Base-by-base conservation (phyloP, 208 protist species). In the Crithidia expoeki region DNA sequence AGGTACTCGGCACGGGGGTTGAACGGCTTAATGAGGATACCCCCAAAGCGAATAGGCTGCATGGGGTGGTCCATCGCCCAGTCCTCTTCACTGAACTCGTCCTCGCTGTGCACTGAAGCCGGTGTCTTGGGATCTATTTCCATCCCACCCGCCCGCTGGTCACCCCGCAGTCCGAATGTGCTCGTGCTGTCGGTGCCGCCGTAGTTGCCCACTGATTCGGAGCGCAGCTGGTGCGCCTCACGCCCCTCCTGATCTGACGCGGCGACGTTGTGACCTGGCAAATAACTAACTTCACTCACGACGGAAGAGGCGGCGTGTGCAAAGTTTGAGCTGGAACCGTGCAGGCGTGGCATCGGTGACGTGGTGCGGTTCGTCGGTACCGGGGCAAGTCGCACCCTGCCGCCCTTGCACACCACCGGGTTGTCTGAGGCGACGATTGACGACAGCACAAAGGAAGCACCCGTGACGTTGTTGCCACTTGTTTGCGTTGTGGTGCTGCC, bases 1-100 rank as follows among this genome's bases (percentile, higher is more conserved):
- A 95, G 81, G 70, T 86, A 92, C 82, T 95, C 85, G 4, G 90
- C 86, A 25, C 84, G 86, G 10, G 90, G 90, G 74, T 93, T 95
- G 76, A 95, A 95, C 23, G 86, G 85, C 60, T 92, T 92, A 62
- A 95, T 85, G 34, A 86, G 74, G 25, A 89, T 55, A 38, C 82
- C 86, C 28, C 84, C 80, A 67, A 94, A 89, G 57, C 66, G 74
- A 40, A 91, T 94, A 12, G 84, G 84, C 71, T 89, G 64, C 84
- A 92, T 90, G 11, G 80, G 78, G 80, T 92, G 89, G 66, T 92
- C 84, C 72, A 94, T 81, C 14, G 11, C 63, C 86, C 86, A 94
- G 72, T 89, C 86, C 71, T 82, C 78, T 53, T 94, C 89, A 34
- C 75, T 78, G 63, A 90, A 92, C 74, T 78, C 81, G 59, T 94